Conservation (phyloP, 2,329 filamentous ascomycete genomes). For the Xylaria sp. region DNA sequence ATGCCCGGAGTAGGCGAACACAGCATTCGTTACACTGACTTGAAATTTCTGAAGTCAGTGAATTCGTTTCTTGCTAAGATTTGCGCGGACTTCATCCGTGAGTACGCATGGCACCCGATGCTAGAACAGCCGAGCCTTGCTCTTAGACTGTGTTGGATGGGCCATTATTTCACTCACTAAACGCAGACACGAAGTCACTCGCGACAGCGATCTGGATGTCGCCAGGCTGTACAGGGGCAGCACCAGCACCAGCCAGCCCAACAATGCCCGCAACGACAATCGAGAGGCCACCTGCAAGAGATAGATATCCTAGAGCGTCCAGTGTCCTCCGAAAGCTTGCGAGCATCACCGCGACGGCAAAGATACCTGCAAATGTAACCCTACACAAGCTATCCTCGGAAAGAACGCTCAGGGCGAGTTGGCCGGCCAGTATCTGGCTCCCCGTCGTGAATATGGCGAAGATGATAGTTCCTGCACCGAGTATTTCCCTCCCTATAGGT, state of each 20-base stretch:
- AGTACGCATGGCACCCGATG: background rate
- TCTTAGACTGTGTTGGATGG: background rate
- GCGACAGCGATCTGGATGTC: conserved; percentile 52
- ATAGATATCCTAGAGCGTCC: conserved; percentile 59
- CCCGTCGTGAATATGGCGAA: conserved; percentile 63
- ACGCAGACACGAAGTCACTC: conserved; percentile 56
- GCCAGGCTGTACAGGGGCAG: conserved; percentile 52
- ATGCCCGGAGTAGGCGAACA: conserved; percentile 63
- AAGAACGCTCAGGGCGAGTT: conserved; percentile 59
- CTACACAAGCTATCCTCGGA: conserved; percentile 59
- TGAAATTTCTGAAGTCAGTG: conserved; percentile 6
- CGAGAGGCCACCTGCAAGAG: conserved; percentile 55
- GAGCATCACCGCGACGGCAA: conserved; percentile 58
- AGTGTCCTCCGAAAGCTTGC: conserved; percentile 61
- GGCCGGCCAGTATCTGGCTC: conserved; percentile 61
- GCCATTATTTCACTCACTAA: conserved; percentile 41
- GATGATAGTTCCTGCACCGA: conserved; percentile 60
- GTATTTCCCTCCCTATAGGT: conserved; percentile 59
- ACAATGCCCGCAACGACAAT: conserved; percentile 62
- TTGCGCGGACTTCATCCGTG: background rate
- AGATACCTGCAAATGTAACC: conserved; percentile 62
- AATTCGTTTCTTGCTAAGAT: background rate
- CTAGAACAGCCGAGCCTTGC: background rate
- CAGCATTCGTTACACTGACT: conserved; percentile 60
- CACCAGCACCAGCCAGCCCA: conserved; percentile 60